phyloP scores from a whole-genome alignment of 352 stramenopile species.

The Phytophthora vignae region DNA sequence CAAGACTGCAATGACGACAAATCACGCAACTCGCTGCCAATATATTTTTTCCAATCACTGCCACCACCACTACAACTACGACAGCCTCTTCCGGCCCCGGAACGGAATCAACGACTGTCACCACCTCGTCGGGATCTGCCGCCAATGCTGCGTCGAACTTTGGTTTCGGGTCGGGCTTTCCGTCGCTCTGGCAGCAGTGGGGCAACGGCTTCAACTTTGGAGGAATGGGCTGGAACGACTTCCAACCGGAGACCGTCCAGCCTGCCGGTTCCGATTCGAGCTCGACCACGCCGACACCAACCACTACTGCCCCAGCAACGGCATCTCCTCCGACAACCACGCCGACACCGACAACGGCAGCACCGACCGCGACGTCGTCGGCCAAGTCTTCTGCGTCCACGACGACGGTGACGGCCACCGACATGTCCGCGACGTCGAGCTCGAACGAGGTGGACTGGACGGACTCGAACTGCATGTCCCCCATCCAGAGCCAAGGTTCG shows the following conservation, averaged over 20 bases:
- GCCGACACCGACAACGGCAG: constrained; percentile 14
- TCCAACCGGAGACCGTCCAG: constrained; percentile 30
- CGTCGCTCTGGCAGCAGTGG: constrained; percentile 38
- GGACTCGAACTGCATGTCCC: constrained; percentile 47
- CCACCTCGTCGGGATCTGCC: constrained; percentile 29
- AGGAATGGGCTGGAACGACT: constrained; percentile 24
- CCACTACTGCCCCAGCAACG: neutral
- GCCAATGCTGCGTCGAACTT: constrained; percentile 19
- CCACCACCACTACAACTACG: constrained; percentile 30
- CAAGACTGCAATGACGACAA: too few relatives aligned
- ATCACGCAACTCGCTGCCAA: too few relatives aligned
- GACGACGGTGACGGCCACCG: constrained; percentile 25
- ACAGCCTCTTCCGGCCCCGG: constrained; percentile 33
- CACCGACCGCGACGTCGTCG: constrained; percentile 15
- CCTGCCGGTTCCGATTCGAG: constrained; percentile 27
- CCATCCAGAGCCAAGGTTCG: constrained; percentile 95
- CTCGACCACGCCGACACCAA: constrained; percentile 5
- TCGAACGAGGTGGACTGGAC: constrained; percentile 66
- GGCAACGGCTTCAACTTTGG: constrained; percentile 37
- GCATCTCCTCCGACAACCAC: constrained; percentile 21
- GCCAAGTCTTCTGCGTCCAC: constrained; percentile 27
- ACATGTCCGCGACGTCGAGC: constrained; percentile 24
- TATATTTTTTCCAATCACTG: too few relatives aligned
- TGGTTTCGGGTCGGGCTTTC: constrained; percentile 20
- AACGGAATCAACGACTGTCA: constrained; percentile 30